These are phyloP conservation scores for Entophlyctis helioformis DNA, from an alignment of 192 early-diverging fungal genomes.

Conservation along the genomic window DNA sequence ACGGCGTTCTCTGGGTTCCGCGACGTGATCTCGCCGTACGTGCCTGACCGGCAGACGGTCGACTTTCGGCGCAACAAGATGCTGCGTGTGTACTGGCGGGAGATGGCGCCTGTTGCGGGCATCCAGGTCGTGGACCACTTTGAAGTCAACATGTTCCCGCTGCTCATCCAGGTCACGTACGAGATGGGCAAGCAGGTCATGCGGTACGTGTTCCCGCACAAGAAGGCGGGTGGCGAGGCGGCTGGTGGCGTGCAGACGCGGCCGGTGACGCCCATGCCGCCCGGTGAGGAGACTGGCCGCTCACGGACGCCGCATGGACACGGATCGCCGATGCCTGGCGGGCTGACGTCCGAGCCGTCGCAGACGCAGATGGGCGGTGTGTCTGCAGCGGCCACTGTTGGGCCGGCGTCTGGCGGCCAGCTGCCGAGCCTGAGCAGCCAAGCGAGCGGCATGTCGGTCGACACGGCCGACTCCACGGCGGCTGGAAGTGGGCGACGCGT, in stretches of 20 bases:
- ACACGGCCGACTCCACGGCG: too few relatives aligned
- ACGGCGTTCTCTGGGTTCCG: constrained; percentile 7
- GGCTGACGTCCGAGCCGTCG: not conserved
- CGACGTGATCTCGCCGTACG: constrained; percentile 29
- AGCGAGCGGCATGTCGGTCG: too few relatives aligned
- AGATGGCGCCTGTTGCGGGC: constrained; percentile 79
- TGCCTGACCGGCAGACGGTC: constrained; percentile 26
- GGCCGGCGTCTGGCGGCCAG: not conserved
- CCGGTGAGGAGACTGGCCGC: not conserved
- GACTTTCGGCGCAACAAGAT: constrained; percentile 79
- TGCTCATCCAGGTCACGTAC: constrained; percentile 67
- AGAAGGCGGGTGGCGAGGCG: constrained; percentile 17
- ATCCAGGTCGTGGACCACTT: constrained; percentile 85
- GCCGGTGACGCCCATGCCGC: not conserved
- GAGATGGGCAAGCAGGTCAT: constrained; percentile 71
- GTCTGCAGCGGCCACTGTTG: constrained; percentile 1
- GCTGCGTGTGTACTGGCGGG: constrained; percentile 67
- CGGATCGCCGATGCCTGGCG: not conserved
- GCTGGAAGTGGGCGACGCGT: too few relatives aligned
- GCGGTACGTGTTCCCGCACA: constrained; percentile 72
- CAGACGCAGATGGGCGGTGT: not conserved
- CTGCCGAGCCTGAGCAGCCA: too few relatives aligned
- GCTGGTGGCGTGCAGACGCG: too few relatives aligned
- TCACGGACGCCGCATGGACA: constrained; percentile 1
- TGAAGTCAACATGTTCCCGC: constrained; percentile 74